A percentile compares a stretch with the other conserved stretches of the same genome.
These are phyloP conservation scores for Clausena lansium DNA, from an alignment of 345 rosid genomes.

Conservation along the genomic window DNA sequence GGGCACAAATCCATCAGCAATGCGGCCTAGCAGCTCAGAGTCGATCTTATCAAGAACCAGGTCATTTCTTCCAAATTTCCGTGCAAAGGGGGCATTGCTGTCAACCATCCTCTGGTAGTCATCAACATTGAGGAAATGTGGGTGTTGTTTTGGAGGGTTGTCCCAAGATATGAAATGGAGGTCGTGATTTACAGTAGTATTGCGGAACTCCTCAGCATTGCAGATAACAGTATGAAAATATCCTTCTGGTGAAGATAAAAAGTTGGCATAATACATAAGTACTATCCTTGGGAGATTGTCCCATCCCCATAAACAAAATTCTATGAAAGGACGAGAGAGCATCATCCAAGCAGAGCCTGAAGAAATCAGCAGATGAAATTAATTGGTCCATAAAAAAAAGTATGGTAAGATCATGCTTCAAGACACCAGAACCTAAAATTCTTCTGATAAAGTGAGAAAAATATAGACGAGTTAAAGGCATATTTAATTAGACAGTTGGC, in stretches of 20 bases:
- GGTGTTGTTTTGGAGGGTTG: slow-evolving; percentile 92
- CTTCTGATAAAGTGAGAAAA: neutral
- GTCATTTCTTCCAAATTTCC: slow-evolving; percentile 70
- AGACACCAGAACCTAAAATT: neutral
- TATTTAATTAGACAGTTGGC: neutral
- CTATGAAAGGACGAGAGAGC: slow-evolving; percentile 78
- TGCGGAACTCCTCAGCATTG: slow-evolving; percentile 67
- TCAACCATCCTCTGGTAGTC: slow-evolving; percentile 69
- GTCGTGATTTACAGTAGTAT: slow-evolving; percentile 80
- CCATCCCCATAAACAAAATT: slow-evolving; percentile 86
- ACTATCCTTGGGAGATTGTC: slow-evolving; percentile 79
- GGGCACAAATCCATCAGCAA: slow-evolving; percentile 47
- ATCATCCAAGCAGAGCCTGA: slow-evolving; percentile 97
- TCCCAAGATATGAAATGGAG: slow-evolving; percentile 96
- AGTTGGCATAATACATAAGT: slow-evolving; percentile 88
- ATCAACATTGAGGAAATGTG: slow-evolving; percentile 61
- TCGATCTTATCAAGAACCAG: slow-evolving; percentile 78
- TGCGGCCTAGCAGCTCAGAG: slow-evolving; percentile 61
- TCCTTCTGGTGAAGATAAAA: slow-evolving; percentile 90
- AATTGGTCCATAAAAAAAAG: neutral
- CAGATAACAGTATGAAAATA: slow-evolving; percentile 92
- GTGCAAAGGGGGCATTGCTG: slow-evolving; percentile 81
- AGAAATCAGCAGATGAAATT: slow-evolving; percentile 7
- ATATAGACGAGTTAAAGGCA: neutral
- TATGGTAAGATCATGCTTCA: neutral